phyloP scores from a whole-genome alignment of 805 yeast genomes.

The Zygosaccharomyces rouxii region DNA sequence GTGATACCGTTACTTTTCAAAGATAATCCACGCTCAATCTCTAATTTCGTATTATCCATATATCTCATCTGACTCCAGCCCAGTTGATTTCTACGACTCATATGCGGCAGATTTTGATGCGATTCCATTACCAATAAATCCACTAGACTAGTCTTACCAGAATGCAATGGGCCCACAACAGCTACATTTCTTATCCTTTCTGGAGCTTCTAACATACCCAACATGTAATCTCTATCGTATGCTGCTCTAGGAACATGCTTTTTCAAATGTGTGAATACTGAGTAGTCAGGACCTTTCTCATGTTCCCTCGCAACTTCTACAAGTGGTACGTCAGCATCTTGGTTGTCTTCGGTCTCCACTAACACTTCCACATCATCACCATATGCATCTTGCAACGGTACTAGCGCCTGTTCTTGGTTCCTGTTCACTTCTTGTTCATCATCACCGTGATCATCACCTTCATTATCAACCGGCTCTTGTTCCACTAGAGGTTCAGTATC shows the following conservation, averaged over 20 bases:
- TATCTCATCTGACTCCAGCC: constrained; percentile 52
- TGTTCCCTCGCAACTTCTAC: constrained; percentile 48
- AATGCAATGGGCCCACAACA: constrained; percentile 71
- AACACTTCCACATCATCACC: constrained; percentile 65
- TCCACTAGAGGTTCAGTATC: neutral
- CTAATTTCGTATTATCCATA: constrained; percentile 68
- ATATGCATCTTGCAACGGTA: constrained; percentile 38
- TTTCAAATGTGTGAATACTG: constrained; percentile 17
- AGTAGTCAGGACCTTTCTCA: constrained; percentile 27
- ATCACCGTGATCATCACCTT: neutral
- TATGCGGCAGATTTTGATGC: constrained; percentile 41
- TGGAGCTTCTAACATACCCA: constrained; percentile 47
- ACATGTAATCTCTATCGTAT: constrained; percentile 62
- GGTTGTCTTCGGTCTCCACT: constrained; percentile 49
- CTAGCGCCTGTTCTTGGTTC: neutral
- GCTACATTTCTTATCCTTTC: constrained; percentile 70
- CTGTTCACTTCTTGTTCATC: neutral
- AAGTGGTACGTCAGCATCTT: constrained; percentile 57
- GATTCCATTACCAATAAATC: constrained; percentile 67
- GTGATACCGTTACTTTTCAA: constrained; percentile 61
- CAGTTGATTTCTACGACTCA: constrained; percentile 30
- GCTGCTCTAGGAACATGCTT: constrained; percentile 50
- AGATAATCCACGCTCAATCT: constrained; percentile 64
- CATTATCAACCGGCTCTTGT: neutral
- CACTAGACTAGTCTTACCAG: constrained; percentile 80